phyloP scores from a whole-genome alignment of 2,329 filamentous ascomycete species.

The Beauveria varroae region DNA sequence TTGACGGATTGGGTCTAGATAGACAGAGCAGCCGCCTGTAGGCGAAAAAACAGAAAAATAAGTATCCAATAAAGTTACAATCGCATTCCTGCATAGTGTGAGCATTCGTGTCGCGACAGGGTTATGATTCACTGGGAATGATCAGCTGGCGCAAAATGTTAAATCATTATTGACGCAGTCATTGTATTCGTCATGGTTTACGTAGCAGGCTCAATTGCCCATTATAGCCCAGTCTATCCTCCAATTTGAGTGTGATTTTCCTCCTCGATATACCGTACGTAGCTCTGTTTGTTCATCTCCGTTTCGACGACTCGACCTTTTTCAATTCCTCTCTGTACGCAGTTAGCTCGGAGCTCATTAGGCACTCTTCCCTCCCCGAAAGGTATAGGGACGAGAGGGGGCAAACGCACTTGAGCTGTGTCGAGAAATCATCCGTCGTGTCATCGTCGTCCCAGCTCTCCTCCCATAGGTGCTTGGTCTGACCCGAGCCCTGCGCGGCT shows the following conservation, averaged over 20 bases:
- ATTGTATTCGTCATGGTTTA: not conserved
- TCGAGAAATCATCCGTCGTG: conserved; percentile 90
- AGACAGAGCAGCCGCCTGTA: conserved; percentile 2
- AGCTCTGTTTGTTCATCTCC: conserved; percentile 32
- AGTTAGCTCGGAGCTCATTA: conserved; percentile 11
- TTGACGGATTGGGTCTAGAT: conserved; percentile 4
- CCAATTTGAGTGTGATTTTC: not conserved
- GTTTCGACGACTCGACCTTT: conserved; percentile 77
- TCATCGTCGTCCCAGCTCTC: conserved; percentile 99
- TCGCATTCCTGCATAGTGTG: not conserved
- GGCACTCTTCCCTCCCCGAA: too few relatives aligned
- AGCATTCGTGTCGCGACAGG: not conserved
- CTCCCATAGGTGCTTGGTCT: conserved; percentile 82
- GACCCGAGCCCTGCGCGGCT: conserved; percentile 60
- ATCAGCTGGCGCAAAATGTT: not conserved
- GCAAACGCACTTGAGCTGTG: conserved; percentile 75
- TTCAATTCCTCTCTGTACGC: conserved; percentile 73
- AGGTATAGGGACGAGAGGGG: too few relatives aligned
- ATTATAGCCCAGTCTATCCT: not conserved
- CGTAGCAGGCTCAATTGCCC: not conserved
- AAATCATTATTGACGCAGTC: not conserved
- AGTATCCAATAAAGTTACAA: not conserved
- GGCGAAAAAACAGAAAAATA: not conserved
- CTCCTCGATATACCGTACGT: not conserved
- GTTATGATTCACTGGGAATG: not conserved